Evolutionary conservation across 2,329 filamentous ascomycete species (phyloP).

Genomic region (Ilyonectria mors-panacis): DNA sequence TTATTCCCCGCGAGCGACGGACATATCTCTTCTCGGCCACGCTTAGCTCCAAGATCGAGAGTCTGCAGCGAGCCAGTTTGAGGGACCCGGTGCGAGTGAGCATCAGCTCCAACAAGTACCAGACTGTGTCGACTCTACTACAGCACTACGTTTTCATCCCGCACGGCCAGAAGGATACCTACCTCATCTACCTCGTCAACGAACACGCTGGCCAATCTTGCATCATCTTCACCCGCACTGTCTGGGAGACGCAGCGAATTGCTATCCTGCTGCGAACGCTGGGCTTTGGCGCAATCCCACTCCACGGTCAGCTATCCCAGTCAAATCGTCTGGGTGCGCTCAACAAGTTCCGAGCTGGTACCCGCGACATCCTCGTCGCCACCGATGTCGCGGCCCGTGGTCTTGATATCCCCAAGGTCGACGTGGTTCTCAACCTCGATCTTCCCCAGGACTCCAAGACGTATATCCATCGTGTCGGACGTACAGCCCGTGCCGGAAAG

Average conservation of each 20-base stretch:
- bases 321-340: slow-evolving; percentile 88
- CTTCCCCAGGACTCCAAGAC: slow-evolving; percentile 89
- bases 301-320: slow-evolving; percentile 94
- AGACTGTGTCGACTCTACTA: slow-evolving; percentile 90
- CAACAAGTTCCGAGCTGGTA: slow-evolving; percentile 87
- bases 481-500: slow-evolving; percentile 89
- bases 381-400: slow-evolving; percentile 95
- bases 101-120: slow-evolving; percentile 87
- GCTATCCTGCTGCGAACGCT: slow-evolving; percentile 87
- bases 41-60: slow-evolving; percentile 94
- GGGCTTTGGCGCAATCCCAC: slow-evolving; percentile 90
- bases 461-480: slow-evolving; percentile 90
- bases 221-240: slow-evolving; percentile 93
- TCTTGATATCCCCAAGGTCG: slow-evolving; percentile 93
- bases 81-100: slow-evolving; percentile 87
- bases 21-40: slow-evolving; percentile 96
- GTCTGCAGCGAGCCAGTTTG: slow-evolving; percentile 89
- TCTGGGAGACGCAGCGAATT: slow-evolving; percentile 90
- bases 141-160: slow-evolving; percentile 92
- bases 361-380: slow-evolving; percentile 89
- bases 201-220: slow-evolving; percentile 88
- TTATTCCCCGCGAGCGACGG: slow-evolving; percentile 81
- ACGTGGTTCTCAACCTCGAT: slow-evolving; percentile 89
- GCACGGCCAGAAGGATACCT: slow-evolving; percentile 89
- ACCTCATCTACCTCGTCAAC: slow-evolving; percentile 88